These are phyloP conservation scores for Berkeleyomyces basicola DNA, from an alignment of 2,329 filamentous ascomycete species.

Conservation along the genomic window DNA sequence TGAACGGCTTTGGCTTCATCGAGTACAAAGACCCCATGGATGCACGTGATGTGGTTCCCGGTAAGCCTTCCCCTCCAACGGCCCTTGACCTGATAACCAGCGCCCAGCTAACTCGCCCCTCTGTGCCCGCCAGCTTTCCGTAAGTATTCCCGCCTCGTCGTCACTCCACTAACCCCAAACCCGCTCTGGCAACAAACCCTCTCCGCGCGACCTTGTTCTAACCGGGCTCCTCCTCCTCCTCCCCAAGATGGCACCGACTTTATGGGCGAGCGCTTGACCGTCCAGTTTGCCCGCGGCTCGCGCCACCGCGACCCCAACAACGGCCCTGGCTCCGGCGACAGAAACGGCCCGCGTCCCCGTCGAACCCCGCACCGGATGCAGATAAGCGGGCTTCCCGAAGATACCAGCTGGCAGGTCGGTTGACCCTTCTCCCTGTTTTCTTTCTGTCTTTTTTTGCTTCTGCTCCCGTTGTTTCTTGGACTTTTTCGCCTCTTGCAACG, in stretches of 20 bases:
- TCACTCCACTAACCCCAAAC: neutral
- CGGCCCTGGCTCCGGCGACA: slow-evolving; percentile 35
- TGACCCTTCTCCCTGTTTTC: slow-evolving; percentile 27
- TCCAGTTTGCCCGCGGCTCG: slow-evolving; percentile 91
- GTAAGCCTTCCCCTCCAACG: slow-evolving; percentile 35
- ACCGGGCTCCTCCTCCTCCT: slow-evolving; percentile 2
- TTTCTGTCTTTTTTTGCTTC: neutral
- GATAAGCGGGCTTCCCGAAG: slow-evolving; percentile 87
- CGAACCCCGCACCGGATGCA: slow-evolving; percentile 95
- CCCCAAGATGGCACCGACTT: slow-evolving; percentile 81
- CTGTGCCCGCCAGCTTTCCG: slow-evolving; percentile 35
- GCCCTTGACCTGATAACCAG: neutral
- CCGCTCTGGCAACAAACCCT: slow-evolving; percentile 2
- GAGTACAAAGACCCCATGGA: slow-evolving; percentile 99
- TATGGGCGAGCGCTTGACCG: slow-evolving; percentile 92
- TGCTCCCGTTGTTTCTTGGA: neutral
- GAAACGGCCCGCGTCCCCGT: slow-evolving; percentile 56
- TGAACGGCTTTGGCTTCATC: slow-evolving; percentile 99
- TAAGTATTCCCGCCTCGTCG: slow-evolving; percentile 25
- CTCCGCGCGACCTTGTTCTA: slow-evolving; percentile 2
- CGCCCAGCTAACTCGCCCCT: neutral
- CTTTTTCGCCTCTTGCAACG: neutral
- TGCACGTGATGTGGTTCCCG: slow-evolving; percentile 93
- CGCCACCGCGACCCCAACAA: slow-evolving; percentile 31
- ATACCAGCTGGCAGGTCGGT: slow-evolving; percentile 99